These are phyloP conservation scores for Rhodofomes roseus DNA, from an alignment of 1,284 basidiomycete genomes.

Conservation along the genomic window DNA sequence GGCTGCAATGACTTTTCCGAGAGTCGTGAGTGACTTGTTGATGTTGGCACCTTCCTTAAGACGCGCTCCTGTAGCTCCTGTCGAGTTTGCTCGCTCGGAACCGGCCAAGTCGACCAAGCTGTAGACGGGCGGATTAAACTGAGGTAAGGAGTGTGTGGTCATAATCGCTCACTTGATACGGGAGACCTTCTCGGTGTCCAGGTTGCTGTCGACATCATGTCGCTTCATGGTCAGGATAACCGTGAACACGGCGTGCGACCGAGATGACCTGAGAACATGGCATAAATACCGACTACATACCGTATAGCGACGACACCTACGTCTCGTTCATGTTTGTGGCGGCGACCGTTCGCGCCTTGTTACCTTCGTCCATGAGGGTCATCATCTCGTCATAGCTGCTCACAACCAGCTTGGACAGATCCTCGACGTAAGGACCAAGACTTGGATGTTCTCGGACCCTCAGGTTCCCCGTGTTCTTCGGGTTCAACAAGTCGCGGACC, in stretches of 20 bases:
- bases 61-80: slow-evolving; percentile 92
- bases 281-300: background rate
- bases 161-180: slow-evolving; percentile 72
- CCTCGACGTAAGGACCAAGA: slow-evolving; percentile 95
- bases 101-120: slow-evolving; percentile 95
- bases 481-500: slow-evolving; percentile 95
- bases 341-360: slow-evolving; percentile 96
- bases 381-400: slow-evolving; percentile 94
- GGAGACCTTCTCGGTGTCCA: slow-evolving; percentile 95
- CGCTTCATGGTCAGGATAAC: slow-evolving; percentile 89
- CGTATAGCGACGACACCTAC: slow-evolving; percentile 34
- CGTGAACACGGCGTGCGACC: slow-evolving; percentile 97
- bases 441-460: slow-evolving; percentile 96
- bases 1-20: slow-evolving; percentile 95
- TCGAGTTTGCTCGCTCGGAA: slow-evolving; percentile 94
- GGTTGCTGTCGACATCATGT: slow-evolving; percentile 76
- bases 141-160: slow-evolving; percentile 9
- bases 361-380: slow-evolving; percentile 99
- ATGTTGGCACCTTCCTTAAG: slow-evolving; percentile 97
- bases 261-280: slow-evolving; percentile 64
- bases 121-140: slow-evolving; percentile 12
- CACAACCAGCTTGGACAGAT: slow-evolving; percentile 91
- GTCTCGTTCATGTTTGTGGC: slow-evolving; percentile 99
- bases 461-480: slow-evolving; percentile 94
- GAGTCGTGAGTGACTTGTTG: slow-evolving; percentile 95